Evolutionary conservation across 148 eudicot species (phyloP), one percentile per base, ranked within the genome.

Genomic region (Selenicereus undatus): DNA sequence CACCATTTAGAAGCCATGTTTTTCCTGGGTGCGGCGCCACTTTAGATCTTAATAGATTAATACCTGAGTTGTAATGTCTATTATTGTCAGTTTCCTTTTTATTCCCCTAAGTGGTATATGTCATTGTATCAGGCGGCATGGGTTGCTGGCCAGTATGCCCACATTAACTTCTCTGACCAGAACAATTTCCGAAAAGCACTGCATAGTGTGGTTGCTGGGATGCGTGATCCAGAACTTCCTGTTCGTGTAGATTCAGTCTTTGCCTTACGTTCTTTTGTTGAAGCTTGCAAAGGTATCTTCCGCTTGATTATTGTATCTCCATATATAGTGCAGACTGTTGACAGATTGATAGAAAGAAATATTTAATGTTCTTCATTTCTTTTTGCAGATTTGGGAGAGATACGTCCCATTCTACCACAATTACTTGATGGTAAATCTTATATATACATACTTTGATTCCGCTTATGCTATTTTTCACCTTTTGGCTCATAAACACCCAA

Each of bases 141-240:
- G 99, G 99, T 97, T 91, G 97, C 99, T 32, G 99, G 99, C 82
- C 97, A 97, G 79, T 97, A 97, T 90, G 99, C 99, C 66, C 97
- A 94, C 78, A 88, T 97, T 77, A 90, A 83, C 75, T 97, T 97
- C 86, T 84, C 91, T 21, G 98, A 97, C 74, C 93, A 94, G 69
- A 90, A 90, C 81, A 97, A 94, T 88, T 97, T 97, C 79, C 94
- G 92, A 18, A 89, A 86, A 82, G 99, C 99, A 81, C 83, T 97
- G 81, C 98, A 94, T 43, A 87, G 94, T 87, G 99, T 97, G 82
- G 98, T 97, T 73, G 90, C 97, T 84, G 98, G 98, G 83, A 85
- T 97, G 91, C 95, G 93, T 77, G 99, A 97, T 82, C 90, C 93
- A 36, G 99, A 97, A 84, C 99, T 94, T 79, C 98, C 99, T 79